Base-by-base conservation (phyloP, 2,329 filamentous ascomycete species). In the Chrysosporium queenslandicum region DNA sequence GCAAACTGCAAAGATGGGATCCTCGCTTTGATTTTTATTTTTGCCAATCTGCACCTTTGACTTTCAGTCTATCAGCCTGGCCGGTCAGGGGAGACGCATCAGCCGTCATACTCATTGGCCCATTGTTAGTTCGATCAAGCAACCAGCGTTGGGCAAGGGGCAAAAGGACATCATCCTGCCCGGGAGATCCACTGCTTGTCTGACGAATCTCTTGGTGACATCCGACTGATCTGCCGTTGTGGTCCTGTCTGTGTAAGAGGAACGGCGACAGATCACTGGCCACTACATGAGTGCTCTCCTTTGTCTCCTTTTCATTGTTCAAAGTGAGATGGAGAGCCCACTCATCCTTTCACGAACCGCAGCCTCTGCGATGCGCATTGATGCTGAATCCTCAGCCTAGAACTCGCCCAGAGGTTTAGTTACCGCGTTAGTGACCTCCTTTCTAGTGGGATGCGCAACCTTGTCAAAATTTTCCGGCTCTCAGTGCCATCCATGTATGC, bases 181-280 rank as follows among this genome's bases (percentile, higher is more conserved):
- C 42, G n/a, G 29, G 5, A 46, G 16, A 16, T 46, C 43, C 43
- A 46, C 43, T 18, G 30, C 42, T 30, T 14, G 32, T 34, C 29
- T 46, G 43, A 46, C 43, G 18, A 36, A 36, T 46, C 29, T 14
- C 43, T 32, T 46, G 42, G 42, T 46, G 42, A 32, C 27, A 30
- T 30, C 16, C 27, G 25, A 18, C 21, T 30, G 42, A 9, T 25
- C 2, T 18, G 8, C n/a, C 18, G 25, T 12, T 12, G 8, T 16
- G 12, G 42, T 32, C 27, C 14, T 20, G 11, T 27, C 7, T 23
- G 21, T 25, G 12, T 25, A 8, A 23, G 43, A 46, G n/a, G 43
- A n/a, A 25, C 23, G 34, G 27, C 42, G 23, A 16, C 29, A 36
- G 30, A 46, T 46, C 43, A 4, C 29, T 39, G 11, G 5, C 5